Evolutionary conservation across 1,139 yeast species (phyloP).

Genomic region (Candida freyschussii): DNA sequence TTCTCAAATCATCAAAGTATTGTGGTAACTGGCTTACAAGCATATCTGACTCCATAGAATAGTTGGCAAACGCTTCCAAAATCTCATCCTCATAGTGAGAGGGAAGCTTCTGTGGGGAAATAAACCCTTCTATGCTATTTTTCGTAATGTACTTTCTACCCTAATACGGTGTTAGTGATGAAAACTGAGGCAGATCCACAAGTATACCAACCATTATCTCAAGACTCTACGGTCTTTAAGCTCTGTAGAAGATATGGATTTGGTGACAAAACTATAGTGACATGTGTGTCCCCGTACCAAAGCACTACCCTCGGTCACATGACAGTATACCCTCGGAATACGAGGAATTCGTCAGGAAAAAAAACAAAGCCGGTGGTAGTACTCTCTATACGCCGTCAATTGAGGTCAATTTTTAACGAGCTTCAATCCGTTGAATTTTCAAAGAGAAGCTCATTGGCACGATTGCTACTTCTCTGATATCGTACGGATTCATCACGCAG

Average conservation of each 20-base stretch:
- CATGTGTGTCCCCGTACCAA: too few species aligned
- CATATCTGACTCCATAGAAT: conserved; percentile 35
- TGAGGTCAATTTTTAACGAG: too few species aligned
- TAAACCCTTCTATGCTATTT: conserved; percentile 27
- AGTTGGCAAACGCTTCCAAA: conserved; percentile 34
- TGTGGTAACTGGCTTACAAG: conserved; percentile 26
- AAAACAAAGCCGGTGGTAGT: too few species aligned
- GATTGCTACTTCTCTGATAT: too few species aligned
- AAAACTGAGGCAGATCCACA: neutral
- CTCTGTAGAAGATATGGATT: too few species aligned
- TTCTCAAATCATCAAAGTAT: conserved; percentile 28
- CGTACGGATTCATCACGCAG: too few species aligned
- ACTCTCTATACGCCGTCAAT: too few species aligned
- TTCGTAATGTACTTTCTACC: conserved; percentile 19
- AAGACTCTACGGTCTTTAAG: too few species aligned
- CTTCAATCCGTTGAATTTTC: neutral
- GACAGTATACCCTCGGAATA: too few species aligned
- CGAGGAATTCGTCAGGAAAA: too few species aligned
- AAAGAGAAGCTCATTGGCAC: neutral
- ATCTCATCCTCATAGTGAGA: conserved; percentile 37
- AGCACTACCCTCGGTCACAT: too few species aligned
- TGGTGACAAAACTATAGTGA: too few species aligned
- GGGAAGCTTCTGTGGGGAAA: conserved; percentile 30
- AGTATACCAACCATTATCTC: neutral
- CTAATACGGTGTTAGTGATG: conserved; percentile 2